Conservation (phyloP, 2,329 filamentous ascomycete species). For the Apiospora saccharicola region DNA sequence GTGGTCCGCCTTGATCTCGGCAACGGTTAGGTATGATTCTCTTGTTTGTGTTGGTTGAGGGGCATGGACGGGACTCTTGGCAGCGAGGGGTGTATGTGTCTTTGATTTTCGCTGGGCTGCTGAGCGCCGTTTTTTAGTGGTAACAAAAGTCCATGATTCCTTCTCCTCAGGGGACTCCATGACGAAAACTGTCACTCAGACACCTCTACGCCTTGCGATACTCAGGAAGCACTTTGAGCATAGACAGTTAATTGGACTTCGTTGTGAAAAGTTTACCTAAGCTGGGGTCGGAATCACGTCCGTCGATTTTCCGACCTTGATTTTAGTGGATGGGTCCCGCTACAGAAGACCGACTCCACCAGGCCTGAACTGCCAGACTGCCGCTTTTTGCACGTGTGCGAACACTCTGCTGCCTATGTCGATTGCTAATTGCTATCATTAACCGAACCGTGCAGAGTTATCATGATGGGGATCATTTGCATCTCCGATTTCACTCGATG, state of each 20-base stretch:
- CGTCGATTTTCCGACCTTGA: slow-evolving; percentile 6
- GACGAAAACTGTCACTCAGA: background rate
- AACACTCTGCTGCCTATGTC: background rate
- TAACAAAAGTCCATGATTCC: slow-evolving; percentile 18
- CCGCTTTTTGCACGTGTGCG: background rate
- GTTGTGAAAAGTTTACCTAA: slow-evolving; percentile 14
- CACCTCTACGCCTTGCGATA: background rate
- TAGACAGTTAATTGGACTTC: background rate
- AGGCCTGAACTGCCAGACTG: background rate
- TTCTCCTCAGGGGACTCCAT: slow-evolving; percentile 14
- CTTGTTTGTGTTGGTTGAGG: background rate
- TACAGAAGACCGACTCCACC: background rate
- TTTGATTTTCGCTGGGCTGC: background rate
- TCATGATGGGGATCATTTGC: background rate
- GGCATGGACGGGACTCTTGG: background rate
- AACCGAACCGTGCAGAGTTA: background rate
- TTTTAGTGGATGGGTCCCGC: background rate
- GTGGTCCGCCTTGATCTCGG: slow-evolving; percentile 37
- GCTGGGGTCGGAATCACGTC: background rate
- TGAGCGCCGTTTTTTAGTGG: slow-evolving; percentile 10
- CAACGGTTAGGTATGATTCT: slow-evolving; percentile 31
- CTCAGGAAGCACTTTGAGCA: background rate
- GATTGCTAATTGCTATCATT: background rate
- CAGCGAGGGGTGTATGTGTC: background rate
- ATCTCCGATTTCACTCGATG: background rate